Conservation (phyloP, 192 early-diverging fungal species). For the Ambispora gerdemannii region DNA sequence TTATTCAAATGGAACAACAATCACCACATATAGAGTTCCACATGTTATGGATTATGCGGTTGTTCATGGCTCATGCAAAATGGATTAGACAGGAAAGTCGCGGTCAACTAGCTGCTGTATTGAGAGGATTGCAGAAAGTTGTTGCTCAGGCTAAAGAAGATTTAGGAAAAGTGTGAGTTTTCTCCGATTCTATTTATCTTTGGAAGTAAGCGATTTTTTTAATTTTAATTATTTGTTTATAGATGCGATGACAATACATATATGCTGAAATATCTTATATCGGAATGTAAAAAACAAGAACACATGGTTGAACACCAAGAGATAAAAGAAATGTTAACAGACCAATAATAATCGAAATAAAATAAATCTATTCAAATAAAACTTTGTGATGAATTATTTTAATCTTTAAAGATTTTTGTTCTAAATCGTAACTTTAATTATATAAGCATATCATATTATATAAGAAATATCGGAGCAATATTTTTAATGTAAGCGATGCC, state of each 20-base stretch:
- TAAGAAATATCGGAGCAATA: no score
- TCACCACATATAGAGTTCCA: conserved; percentile 86
- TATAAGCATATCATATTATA: no score
- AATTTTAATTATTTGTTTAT: conserved; percentile 24
- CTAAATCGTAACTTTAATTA: no score
- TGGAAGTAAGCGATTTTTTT: conserved; percentile 11
- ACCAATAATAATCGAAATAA: neutral
- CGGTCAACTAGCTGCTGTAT: conserved; percentile 63
- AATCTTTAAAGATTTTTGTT: no score
- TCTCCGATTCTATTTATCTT: neutral
- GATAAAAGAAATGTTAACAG: neutral
- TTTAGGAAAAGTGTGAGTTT: conserved; percentile 58
- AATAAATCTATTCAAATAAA: no score
- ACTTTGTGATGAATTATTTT: no score
- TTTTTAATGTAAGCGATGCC: no score
- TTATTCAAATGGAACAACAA: conserved; percentile 70
- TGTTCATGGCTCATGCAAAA: conserved; percentile 75
- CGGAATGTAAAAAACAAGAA: conserved; percentile 42
- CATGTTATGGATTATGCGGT: conserved; percentile 73
- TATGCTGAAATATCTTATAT: conserved; percentile 63
- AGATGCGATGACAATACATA: conserved; percentile 82
- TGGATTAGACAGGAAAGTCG: conserved; percentile 66
- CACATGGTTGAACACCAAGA: neutral
- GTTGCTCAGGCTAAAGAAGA: conserved; percentile 54
- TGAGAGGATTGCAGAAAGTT: conserved; percentile 79